phyloP scores from a whole-genome alignment of 345 rosid genomes.

The Laguncularia racemosa region DNA sequence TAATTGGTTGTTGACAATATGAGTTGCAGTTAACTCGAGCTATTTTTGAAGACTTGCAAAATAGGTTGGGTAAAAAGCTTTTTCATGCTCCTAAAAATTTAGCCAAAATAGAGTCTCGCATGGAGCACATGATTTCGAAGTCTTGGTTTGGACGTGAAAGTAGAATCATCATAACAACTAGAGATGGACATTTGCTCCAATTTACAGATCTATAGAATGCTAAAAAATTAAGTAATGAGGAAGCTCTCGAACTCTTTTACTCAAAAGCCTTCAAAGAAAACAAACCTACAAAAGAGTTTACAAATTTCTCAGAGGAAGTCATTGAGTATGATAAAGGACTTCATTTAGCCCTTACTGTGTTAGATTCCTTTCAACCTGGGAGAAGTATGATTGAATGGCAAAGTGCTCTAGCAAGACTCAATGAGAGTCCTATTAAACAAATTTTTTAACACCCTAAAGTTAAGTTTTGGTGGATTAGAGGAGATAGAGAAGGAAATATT shows the following conservation, averaged over 20 bases:
- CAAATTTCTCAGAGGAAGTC: neutral
- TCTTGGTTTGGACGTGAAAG: slow-evolving; percentile 10
- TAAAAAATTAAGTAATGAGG: neutral
- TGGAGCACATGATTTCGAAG: neutral
- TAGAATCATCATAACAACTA: slow-evolving; percentile 13
- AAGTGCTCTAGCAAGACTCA: neutral
- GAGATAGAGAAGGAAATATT: neutral
- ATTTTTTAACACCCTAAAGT: neutral
- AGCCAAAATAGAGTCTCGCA: neutral
- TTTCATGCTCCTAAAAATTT: neutral
- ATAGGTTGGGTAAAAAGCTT: neutral
- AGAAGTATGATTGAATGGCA: neutral
- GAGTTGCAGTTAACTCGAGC: neutral
- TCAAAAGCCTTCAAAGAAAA: slow-evolving; percentile 4
- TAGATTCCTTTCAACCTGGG: neutral
- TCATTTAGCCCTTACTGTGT: neutral
- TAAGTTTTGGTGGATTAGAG: neutral
- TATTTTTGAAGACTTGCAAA: neutral
- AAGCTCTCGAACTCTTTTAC: neutral
- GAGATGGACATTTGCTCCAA: slow-evolving; percentile 6
- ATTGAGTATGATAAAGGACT: neutral
- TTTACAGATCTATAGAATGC: neutral
- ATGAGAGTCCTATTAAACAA: neutral
- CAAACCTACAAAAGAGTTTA: neutral
- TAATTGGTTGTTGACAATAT: neutral